Percentiles rank a stretch among this genome's conserved stretches.
Conservation (phyloP, 176 grass and related monocot genomes). For the Carex myosuroides region DNA sequence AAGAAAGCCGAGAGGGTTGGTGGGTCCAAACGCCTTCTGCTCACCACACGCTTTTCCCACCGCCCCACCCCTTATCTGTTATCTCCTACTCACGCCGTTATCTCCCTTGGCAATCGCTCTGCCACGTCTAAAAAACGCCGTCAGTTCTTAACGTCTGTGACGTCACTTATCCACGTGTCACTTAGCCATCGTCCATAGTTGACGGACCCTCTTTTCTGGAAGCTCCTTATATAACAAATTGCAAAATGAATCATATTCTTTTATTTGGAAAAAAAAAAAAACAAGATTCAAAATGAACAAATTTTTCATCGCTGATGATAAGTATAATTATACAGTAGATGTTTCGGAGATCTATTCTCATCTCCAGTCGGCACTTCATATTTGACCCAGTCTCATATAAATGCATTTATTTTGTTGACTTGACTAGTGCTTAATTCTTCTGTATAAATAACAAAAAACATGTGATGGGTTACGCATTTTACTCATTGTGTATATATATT, state of each 20-base stretch:
- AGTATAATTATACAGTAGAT: background rate
- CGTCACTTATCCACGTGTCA: background rate
- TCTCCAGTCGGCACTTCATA: background rate
- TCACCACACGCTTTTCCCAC: slow-evolving; percentile 21
- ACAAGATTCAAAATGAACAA: background rate
- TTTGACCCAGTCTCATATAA: background rate
- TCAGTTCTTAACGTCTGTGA: background rate
- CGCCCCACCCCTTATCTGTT: slow-evolving; percentile 19
- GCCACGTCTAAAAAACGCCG: background rate
- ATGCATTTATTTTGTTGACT: slow-evolving; percentile 3
- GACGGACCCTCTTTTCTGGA: background rate
- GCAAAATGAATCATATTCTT: background rate
- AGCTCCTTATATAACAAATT: background rate
- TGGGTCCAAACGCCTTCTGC: slow-evolving; percentile 1
- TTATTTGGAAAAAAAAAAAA: too few species aligned
- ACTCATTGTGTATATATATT: background rate
- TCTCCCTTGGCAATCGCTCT: slow-evolving; percentile 19
- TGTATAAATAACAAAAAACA: background rate
- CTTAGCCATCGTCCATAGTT: background rate
- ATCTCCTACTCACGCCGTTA: slow-evolving; percentile 33
- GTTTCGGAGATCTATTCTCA: background rate
- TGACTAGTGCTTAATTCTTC: background rate
- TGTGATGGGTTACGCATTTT: background rate
- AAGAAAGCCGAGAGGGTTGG: background rate
- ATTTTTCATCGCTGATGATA: background rate